phyloP scores from a whole-genome alignment of 176 grass and related monocot genomes.

The Dactylis glomerata region DNA sequence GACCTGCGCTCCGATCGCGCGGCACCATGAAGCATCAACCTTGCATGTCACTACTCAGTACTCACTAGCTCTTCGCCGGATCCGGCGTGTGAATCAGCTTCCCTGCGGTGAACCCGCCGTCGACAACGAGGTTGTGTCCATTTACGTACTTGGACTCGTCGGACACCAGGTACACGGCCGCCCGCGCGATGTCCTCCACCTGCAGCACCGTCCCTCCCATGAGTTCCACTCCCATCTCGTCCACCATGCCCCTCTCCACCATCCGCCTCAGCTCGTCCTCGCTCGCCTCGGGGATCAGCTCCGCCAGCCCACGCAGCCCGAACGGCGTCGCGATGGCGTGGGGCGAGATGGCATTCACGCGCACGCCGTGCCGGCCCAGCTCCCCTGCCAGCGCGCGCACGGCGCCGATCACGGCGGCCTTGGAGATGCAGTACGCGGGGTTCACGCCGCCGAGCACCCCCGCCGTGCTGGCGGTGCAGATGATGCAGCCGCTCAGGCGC shows the following conservation, averaged over 20 bases:
- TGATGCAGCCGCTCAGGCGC: too few species aligned
- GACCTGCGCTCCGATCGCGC: too few species aligned
- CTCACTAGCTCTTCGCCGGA: neutral
- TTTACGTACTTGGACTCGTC: neutral
- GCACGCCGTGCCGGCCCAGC: slow-evolving; percentile 47
- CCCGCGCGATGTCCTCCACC: neutral
- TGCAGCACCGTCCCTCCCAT: neutral
- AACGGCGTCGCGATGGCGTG: slow-evolving; percentile 39
- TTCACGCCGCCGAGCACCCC: neutral
- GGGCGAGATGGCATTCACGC: slow-evolving; percentile 74
- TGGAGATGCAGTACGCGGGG: slow-evolving; percentile 40
- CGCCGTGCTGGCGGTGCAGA: too few species aligned
- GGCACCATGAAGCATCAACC: too few species aligned
- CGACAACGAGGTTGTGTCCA: slow-evolving; percentile 17
- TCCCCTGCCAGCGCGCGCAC: slow-evolving; percentile 36
- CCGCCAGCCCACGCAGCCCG: neutral
- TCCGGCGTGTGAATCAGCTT: neutral
- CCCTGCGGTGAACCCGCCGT: neutral
- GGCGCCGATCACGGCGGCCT: slow-evolving; percentile 41
- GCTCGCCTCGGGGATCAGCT: neutral
- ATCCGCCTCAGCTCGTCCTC: neutral
- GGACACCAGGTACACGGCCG: neutral
- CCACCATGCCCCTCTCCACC: neutral
- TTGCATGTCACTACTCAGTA: too few species aligned
- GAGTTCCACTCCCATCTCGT: neutral